Conservation (phyloP, 768 basidiomycete genomes). For the Tubosaeta sp. region DNA sequence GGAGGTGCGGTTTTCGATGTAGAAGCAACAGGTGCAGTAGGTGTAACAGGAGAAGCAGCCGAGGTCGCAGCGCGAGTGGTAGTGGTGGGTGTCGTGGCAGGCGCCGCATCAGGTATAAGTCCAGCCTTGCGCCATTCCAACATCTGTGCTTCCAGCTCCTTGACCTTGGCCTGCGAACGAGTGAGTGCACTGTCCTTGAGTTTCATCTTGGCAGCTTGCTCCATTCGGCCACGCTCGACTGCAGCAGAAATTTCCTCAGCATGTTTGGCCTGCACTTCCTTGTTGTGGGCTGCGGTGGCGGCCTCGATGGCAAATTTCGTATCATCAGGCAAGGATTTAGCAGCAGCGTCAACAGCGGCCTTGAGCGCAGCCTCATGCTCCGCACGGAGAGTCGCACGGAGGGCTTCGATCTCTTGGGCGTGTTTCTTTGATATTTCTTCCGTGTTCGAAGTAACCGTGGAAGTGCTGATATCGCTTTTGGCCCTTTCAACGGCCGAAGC, state of each 20-base stretch:
- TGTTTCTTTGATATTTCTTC: constrained; percentile 51
- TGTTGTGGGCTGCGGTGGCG: constrained; percentile 47
- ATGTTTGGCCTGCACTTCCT: constrained; percentile 43
- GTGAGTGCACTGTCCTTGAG: constrained; percentile 71
- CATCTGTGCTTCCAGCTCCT: constrained; percentile 65
- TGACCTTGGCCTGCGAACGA: constrained; percentile 54
- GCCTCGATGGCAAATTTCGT: constrained; percentile 48
- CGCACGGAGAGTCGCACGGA: constrained; percentile 54
- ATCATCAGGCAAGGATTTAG: constrained; percentile 26
- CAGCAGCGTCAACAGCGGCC: constrained; percentile 47
- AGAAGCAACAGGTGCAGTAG: constrained; percentile 28
- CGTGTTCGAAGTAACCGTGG: constrained; percentile 14
- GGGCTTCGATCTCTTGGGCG: constrained; percentile 51
- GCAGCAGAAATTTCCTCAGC: constrained; percentile 59
- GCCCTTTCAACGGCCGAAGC: constrained; percentile 55
- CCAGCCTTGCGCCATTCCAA: constrained; percentile 53
- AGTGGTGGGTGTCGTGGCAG: constrained; percentile 25
- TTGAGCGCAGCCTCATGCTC: constrained; percentile 53
- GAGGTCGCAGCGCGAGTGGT: constrained; percentile 7
- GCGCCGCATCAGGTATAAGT: constrained; percentile 36
- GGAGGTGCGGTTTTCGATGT: constrained; percentile 10
- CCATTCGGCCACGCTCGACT: constrained; percentile 65
- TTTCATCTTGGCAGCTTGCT: constrained; percentile 55
- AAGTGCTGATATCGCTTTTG: constrained; percentile 40
- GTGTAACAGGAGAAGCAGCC: constrained; percentile 19